Percentiles rank a stretch among this genome's conserved stretches.
phyloP scores from a whole-genome alignment of 2,329 filamentous ascomycete species.

The Ampelomyces quisqualis region DNA sequence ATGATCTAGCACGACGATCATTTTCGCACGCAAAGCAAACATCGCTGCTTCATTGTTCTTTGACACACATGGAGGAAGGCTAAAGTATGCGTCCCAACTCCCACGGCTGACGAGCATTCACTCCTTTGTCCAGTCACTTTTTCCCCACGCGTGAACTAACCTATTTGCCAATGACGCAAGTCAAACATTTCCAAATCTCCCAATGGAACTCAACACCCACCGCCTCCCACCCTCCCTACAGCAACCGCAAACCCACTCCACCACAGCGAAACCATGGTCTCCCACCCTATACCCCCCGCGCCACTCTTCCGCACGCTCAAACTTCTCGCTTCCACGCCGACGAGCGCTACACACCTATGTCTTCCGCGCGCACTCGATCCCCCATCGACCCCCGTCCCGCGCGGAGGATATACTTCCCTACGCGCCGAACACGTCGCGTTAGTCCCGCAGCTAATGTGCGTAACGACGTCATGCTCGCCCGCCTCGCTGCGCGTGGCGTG shows the following conservation, averaged over 20 bases:
- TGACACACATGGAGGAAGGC: too few relatives aligned
- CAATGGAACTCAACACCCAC: too few relatives aligned
- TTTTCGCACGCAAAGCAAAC: too few relatives aligned
- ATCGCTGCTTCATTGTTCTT: too few relatives aligned
- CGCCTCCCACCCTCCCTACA: too few relatives aligned
- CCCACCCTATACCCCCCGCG: neutral
- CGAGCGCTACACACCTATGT: conserved; percentile 6
- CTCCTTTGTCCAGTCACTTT: too few relatives aligned
- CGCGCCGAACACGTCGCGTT: neutral
- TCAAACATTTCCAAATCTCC: too few relatives aligned
- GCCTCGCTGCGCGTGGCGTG: neutral
- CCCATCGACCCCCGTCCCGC: neutral
- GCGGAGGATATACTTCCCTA: neutral
- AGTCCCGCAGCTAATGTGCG: neutral
- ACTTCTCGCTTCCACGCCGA: neutral
- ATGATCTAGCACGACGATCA: too few relatives aligned
- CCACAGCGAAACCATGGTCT: neutral
- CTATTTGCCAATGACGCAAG: too few relatives aligned
- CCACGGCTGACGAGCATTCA: too few relatives aligned
- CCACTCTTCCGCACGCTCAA: conserved; percentile 13
- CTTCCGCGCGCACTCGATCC: conserved; percentile 5
- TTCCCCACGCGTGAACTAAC: too few relatives aligned
- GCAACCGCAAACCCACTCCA: neutral
- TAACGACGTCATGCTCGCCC: neutral
- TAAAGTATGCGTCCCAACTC: too few relatives aligned